Evolutionary conservation across 345 rosid genomes (phyloP), one percentile per base, ranked within the genome.

Genomic region (Ailanthus altissimus): DNA sequence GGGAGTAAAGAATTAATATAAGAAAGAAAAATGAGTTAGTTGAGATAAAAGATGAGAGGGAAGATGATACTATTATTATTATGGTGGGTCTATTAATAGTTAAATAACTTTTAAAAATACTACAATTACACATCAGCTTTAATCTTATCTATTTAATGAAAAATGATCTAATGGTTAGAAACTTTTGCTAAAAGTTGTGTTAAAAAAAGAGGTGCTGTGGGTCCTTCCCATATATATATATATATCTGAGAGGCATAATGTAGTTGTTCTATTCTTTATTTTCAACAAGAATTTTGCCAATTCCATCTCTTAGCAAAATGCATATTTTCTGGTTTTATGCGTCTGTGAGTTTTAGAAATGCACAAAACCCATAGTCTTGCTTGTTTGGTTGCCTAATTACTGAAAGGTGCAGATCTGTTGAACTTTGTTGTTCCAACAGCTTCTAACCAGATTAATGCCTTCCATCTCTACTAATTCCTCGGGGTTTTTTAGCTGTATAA

Each of bases 211-310:
- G n/a, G n/a, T n/a, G n/a, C n/a, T n/a, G n/a, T n/a, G n/a, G n/a
- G n/a, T n/a, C n/a, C n/a, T n/a, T n/a, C n/a, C n/a, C n/a, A n/a
- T n/a, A n/a, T n/a, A n/a, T n/a, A n/a, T n/a, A n/a, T n/a, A n/a
- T n/a, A n/a, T n/a, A n/a, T n/a, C n/a, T n/a, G 13, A 11, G 9
- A 70, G 61, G 28, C 49, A 16, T 54, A 36, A 51, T 50, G 15
- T 2, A 14, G 26, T 53, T 15, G 36, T 32, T 50, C 26, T 36
- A 7, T 61, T 47, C 77, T 32, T 36, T 49, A 60, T 60, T 61
- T 67, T 61, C n/a, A 56, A 62, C 21, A 47, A 20, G 57, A 73
- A 57, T 73, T 46, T 59, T 13, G 67, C 23, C 23, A 45, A 54
- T 53, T 36, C 74, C 74, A 53, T 53, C 2, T 53, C 26, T 40